Evolutionary conservation across 1,284 basidiomycete genomes (phyloP).

Genomic region (Cryptococcus sp.): DNA sequence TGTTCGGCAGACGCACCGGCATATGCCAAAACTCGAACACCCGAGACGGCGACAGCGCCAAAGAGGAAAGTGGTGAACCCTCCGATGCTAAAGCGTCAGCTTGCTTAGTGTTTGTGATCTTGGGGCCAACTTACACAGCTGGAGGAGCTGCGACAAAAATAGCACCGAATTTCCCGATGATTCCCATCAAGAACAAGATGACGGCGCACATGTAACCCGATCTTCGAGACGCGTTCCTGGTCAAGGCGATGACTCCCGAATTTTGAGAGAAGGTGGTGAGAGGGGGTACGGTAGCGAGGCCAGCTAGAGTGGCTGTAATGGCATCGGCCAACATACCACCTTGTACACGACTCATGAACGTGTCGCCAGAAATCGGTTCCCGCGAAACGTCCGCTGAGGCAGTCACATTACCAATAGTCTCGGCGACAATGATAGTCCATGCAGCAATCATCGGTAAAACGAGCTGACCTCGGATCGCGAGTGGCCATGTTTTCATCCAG

Average conservation of each 20-base stretch:
- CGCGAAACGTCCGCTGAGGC: conserved; percentile 26
- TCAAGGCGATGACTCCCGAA: conserved; percentile 35
- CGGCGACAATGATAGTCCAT: conserved; percentile 31
- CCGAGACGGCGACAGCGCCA: conserved; percentile 53
- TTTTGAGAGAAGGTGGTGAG: conserved; percentile 37
- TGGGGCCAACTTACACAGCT: conserved; percentile 1
- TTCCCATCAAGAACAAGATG: conserved; percentile 32
- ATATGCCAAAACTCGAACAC: conserved; percentile 67
- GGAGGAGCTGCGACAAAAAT: conserved; percentile 29
- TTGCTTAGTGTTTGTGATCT: too few species aligned
- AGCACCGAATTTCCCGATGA: conserved; percentile 32
- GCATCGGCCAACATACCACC: conserved; percentile 35
- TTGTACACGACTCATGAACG: conserved; percentile 28
- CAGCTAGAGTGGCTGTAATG: conserved; percentile 25
- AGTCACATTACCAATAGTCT: conserved; percentile 33
- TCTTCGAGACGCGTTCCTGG: conserved; percentile 27
- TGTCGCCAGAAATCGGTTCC: conserved; percentile 18
- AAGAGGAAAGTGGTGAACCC: conserved; percentile 43
- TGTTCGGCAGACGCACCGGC: conserved; percentile 24
- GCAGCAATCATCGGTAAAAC: conserved; percentile 32
- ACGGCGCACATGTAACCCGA: conserved; percentile 33
- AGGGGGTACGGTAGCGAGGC: conserved; percentile 30
- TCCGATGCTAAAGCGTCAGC: background rate
- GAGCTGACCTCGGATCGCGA: conserved; percentile 25
- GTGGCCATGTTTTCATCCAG: conserved; percentile 26